These are phyloP conservation scores for Beauveria bassiana DNA, from an alignment of 2,329 filamentous ascomycete species.

Conservation along the genomic window DNA sequence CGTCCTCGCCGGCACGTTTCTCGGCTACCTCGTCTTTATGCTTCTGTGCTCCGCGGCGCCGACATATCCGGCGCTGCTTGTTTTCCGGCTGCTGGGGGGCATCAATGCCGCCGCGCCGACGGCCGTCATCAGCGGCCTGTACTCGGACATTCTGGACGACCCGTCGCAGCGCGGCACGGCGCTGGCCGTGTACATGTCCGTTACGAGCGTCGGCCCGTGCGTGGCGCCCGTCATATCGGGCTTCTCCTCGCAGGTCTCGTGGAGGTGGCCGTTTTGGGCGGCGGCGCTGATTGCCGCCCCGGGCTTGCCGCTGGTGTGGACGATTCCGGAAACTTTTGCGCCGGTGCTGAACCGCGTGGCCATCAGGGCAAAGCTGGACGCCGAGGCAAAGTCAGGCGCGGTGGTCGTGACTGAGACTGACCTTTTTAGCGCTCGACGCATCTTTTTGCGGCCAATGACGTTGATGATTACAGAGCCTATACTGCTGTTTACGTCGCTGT, in stretches of 20 bases:
- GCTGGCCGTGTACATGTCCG: slow-evolving; percentile 27
- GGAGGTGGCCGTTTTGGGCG: slow-evolving; percentile 35
- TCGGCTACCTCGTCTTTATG: slow-evolving; percentile 27
- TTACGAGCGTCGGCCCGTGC: slow-evolving; percentile 28
- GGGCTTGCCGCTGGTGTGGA: slow-evolving; percentile 26
- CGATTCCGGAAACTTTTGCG: slow-evolving; percentile 39
- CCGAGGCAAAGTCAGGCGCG: slow-evolving; percentile 40
- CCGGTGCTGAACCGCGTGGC: slow-evolving; percentile 43
- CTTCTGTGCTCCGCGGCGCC: slow-evolving; percentile 31
- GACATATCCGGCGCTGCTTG: slow-evolving; percentile 34
- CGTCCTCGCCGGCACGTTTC: slow-evolving; percentile 25
- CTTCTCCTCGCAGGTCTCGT: slow-evolving; percentile 37
- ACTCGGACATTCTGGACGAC: slow-evolving; percentile 26
- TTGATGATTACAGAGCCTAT: slow-evolving; percentile 43
- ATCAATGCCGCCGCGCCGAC: slow-evolving; percentile 27
- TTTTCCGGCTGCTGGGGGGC: slow-evolving; percentile 31
- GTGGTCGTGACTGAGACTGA: slow-evolving; percentile 31
- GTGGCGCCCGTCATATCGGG: slow-evolving; percentile 45
- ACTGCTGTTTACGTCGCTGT: slow-evolving; percentile 37
- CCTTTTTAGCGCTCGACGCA: slow-evolving; percentile 32
- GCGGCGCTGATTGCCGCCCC: slow-evolving; percentile 22
- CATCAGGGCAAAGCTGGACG: slow-evolving; percentile 25
- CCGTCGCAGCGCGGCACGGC: slow-evolving; percentile 25
- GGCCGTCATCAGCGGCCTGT: slow-evolving; percentile 26
- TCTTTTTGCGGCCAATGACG: slow-evolving; percentile 41